Percentiles rank a stretch among this genome's conserved stretches.
Conservation (phyloP, 2,329 filamentous ascomycete species). For the Ceratocystis alfenasii region DNA sequence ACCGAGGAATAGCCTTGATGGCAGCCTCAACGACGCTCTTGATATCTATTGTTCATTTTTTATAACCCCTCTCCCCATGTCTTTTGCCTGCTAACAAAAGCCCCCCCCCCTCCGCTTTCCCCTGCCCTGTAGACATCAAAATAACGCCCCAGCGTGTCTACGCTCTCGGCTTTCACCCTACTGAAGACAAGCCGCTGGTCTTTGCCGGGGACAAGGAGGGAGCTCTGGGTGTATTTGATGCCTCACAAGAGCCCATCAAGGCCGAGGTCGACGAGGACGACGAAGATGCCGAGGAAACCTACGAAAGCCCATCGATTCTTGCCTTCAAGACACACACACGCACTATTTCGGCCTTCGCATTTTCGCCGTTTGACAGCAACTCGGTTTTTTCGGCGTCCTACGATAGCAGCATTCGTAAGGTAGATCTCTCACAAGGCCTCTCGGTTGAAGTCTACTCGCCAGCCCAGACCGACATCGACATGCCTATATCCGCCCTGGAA, state of each 20-base stretch:
- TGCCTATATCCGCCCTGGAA: slow-evolving; percentile 74
- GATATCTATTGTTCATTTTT: background rate
- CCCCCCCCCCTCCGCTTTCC: background rate
- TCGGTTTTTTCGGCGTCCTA: slow-evolving; percentile 78
- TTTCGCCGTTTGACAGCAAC: slow-evolving; percentile 60
- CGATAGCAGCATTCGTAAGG: slow-evolving; percentile 77
- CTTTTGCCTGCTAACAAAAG: slow-evolving; percentile 1
- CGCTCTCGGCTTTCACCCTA: slow-evolving; percentile 78
- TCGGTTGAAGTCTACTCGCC: slow-evolving; percentile 76
- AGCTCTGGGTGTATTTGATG: slow-evolving; percentile 81
- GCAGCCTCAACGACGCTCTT: background rate
- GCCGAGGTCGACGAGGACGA: slow-evolving; percentile 43
- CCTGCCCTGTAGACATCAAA: slow-evolving; percentile 56
- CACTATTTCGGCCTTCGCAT: slow-evolving; percentile 76
- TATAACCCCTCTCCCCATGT: background rate
- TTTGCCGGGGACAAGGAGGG: slow-evolving; percentile 94
- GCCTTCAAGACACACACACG: slow-evolving; percentile 82
- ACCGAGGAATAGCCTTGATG: background rate
- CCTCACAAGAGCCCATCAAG: slow-evolving; percentile 49
- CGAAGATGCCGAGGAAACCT: slow-evolving; percentile 56
- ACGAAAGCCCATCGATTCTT: slow-evolving; percentile 64
- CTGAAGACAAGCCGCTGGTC: slow-evolving; percentile 69
- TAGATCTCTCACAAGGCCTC: slow-evolving; percentile 70
- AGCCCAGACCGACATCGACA: slow-evolving; percentile 52
- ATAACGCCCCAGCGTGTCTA: slow-evolving; percentile 83